phyloP scores from a whole-genome alignment of 2,329 filamentous ascomycete genomes.

The Fusarium phyllophilum region DNA sequence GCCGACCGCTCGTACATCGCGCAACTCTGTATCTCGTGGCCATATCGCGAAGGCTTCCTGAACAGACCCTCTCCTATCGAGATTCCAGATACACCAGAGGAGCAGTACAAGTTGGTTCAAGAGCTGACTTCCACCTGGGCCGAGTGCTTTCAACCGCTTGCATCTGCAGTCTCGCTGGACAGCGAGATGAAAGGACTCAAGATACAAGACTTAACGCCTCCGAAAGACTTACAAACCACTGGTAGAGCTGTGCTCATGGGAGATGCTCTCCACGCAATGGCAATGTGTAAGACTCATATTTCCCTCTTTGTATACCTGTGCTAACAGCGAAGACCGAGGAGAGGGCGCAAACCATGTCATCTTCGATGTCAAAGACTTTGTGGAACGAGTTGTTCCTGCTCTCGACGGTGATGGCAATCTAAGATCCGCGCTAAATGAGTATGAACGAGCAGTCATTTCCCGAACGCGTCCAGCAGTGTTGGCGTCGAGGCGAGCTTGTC shows the following conservation, averaged over 20 bases:
- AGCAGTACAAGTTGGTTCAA: constrained; percentile 55
- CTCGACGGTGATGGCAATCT: constrained; percentile 22
- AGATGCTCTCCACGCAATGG: constrained; percentile 67
- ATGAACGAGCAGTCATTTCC: constrained; percentile 56
- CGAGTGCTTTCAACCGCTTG: constrained; percentile 58
- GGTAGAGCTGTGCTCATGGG: constrained; percentile 61
- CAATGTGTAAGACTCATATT: constrained; percentile 61
- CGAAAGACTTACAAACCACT: constrained; percentile 48
- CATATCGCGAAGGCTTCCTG: constrained; percentile 51
- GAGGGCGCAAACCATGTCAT: constrained; percentile 69
- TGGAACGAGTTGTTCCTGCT: constrained; percentile 45
- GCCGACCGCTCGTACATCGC: constrained; percentile 52
- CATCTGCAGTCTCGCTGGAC: constrained; percentile 52
- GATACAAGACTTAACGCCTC: constrained; percentile 60
- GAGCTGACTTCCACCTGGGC: constrained; percentile 58
- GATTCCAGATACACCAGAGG: constrained; percentile 53
- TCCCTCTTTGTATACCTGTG: fast-evolving
- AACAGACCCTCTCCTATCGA: constrained; percentile 46
- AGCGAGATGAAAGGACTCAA: constrained; percentile 57
- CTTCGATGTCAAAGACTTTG: constrained; percentile 59
- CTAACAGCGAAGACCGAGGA: constrained; percentile 57
- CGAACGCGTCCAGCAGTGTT: constrained; percentile 59
- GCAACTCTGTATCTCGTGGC: constrained; percentile 65
- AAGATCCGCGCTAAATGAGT: constrained; percentile 49
- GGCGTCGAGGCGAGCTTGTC: constrained; percentile 61